Evolutionary conservation across 2,329 filamentous ascomycete species (phyloP).

Genomic region (Nemania bipapillata): DNA sequence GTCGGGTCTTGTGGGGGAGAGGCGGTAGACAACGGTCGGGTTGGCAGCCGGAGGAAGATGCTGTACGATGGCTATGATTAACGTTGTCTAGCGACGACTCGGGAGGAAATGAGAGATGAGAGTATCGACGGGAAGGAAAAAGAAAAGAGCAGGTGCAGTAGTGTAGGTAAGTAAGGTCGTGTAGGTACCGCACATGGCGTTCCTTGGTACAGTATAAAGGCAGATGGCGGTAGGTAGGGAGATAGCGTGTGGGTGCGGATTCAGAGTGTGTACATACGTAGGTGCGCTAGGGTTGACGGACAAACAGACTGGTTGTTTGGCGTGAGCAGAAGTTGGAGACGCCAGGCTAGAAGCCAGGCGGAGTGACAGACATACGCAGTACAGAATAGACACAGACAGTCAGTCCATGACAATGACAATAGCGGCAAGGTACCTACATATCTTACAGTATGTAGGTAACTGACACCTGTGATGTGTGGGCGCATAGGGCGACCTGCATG

Average conservation of each 20-base stretch:
- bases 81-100: constrained; percentile 39
- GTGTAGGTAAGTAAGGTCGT: constrained; percentile 21
- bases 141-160: constrained; percentile 36
- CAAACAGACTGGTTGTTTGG: not conserved
- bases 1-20: constrained; percentile 40
- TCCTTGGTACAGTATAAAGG: constrained; percentile 14
- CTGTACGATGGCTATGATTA: constrained; percentile 42
- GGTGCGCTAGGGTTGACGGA: not conserved
- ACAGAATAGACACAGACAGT: not conserved
- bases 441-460: too few relatives aligned
- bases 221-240: constrained; percentile 10
- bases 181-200: constrained; percentile 22
- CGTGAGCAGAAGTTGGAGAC: constrained; percentile 13
- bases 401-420: constrained; percentile 3
- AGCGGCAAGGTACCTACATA: not conserved
- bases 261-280: not conserved
- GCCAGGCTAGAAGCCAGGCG: not conserved
- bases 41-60: constrained; percentile 38
- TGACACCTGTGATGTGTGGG: not conserved
- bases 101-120: constrained; percentile 35
- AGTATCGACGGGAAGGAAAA: constrained; percentile 32
- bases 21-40: constrained; percentile 44
- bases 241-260: constrained; percentile 13
- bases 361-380: not conserved
- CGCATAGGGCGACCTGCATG: constrained; percentile 3